phyloP scores from a whole-genome alignment of 2,329 filamentous ascomycete species.

The Diaporthe sp. region DNA sequence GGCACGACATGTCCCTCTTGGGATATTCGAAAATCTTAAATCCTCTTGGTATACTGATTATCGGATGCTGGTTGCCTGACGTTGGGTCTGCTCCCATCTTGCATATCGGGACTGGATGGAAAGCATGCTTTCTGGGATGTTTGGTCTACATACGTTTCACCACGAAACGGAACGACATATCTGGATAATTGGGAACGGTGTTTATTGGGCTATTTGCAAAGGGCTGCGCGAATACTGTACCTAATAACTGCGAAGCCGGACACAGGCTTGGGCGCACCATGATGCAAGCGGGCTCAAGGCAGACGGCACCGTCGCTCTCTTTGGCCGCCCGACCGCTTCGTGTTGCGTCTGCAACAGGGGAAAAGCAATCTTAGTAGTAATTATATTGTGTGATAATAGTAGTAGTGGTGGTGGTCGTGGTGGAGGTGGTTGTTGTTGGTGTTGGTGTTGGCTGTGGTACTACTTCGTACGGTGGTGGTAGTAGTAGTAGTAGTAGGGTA shows the following conservation, averaged over 20 bases:
- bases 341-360: slow-evolving; percentile 11
- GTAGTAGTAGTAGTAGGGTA: too few species aligned
- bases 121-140: not conserved
- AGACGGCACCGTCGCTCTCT: not conserved
- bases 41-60: not conserved
- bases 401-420: not conserved
- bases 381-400: slow-evolving; percentile 26
- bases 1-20: not conserved
- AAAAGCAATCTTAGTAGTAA: slow-evolving; percentile 18
- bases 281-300: not conserved
- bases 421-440: not conserved
- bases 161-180: not conserved
- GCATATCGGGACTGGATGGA: not conserved
- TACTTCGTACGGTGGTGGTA: not conserved
- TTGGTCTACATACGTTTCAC: not conserved
- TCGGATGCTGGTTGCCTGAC: not conserved
- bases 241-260: slow-evolving; percentile 3
- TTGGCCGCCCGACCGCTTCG: not conserved
- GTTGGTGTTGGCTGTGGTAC: not conserved
- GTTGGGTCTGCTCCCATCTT: not conserved
- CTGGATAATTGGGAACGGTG: not conserved
- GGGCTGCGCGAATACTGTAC: slow-evolving; percentile 6
- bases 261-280: not conserved
- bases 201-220: not conserved
- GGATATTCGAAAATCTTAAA: not conserved